Base-by-base conservation (phyloP, 1,139 yeast genomes). In the Debaryomyces fabryi region DNA sequence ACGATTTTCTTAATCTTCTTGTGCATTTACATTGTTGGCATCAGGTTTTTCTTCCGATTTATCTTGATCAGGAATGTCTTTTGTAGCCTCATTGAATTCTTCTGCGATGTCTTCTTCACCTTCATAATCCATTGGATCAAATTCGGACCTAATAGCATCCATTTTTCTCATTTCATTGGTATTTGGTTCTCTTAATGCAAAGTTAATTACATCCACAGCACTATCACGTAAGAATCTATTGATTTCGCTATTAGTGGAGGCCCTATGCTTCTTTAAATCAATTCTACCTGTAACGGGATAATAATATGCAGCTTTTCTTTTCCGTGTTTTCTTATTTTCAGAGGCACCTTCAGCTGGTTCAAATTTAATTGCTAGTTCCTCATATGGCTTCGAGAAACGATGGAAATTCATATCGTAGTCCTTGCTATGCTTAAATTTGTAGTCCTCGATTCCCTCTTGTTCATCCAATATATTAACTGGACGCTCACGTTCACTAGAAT, bases 231-330 rank as follows among this genome's bases (percentile, higher is more conserved):
- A 72, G 52, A 80, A 78, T 46, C 76, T 69, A 51, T 80, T 79
- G 49, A 79, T 75, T 56, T 75, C 78, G n/a, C 72, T 63, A 54
- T 74, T 74, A 9, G 72, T 65, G 4, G 76, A 73, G 8, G 65
- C 83, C 67, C 97, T 83, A 63, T 96, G 85, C 62, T 92, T 86
- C 71, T 88, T 89, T 63, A 93, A 80, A 57, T 86, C 95, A 43
- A 90, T 80, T 57, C 86, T 84, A 32, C 95, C 92, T 12, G 82
- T 76, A 23, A 92, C 72, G 8, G 97, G 97, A 52, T 86, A 82
- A 65, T 87, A 93, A 57, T 77, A 80, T 1, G 92, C 93, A n/a
- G 74, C 76, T 40, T 78, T 76, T 36, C 83, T 76, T 52, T 79
- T 80, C 39, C 76, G 77, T 6, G 42, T 23, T 27, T 42, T 39